These are phyloP conservation scores for Wickerhamiella australiensis DNA, from an alignment of 805 yeast genomes.

Conservation along the genomic window DNA sequence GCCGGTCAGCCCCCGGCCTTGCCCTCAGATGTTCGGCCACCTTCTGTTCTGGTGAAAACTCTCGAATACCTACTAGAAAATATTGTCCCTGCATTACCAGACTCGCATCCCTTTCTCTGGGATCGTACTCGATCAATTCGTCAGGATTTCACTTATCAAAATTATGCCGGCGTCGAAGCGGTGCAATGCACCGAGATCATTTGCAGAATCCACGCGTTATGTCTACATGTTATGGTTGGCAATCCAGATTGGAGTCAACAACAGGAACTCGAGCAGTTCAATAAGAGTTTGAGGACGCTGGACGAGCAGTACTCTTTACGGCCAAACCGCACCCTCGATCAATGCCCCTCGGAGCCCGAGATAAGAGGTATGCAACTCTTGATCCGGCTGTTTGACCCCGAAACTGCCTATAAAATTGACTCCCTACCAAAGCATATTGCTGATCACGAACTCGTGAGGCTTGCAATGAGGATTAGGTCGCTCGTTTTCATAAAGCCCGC, in stretches of 20 bases:
- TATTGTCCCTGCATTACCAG: conserved; percentile 57
- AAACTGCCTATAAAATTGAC: conserved; percentile 65
- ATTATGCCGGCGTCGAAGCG: conserved; percentile 86
- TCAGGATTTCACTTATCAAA: conserved; percentile 94
- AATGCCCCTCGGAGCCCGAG: conserved; percentile 73
- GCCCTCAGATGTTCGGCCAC: conserved; percentile 96
- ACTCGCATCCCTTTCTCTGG: conserved; percentile 86
- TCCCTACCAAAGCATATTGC: conserved; percentile 48
- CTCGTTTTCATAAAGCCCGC: conserved; percentile 47
- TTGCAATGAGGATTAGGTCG: conserved; percentile 60
- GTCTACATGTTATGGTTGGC: conserved; percentile 77
- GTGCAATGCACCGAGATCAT: conserved; percentile 85
- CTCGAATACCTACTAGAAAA: conserved; percentile 59
- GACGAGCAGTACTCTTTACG: conserved; percentile 62
- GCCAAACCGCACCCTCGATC: conserved; percentile 61
- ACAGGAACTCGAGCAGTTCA: conserved; percentile 90
- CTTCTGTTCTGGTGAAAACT: conserved; percentile 54
- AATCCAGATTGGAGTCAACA: conserved; percentile 70
- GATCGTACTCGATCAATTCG: conserved; percentile 93
- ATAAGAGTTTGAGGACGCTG: conserved; percentile 78
- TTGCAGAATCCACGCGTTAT: conserved; percentile 73
- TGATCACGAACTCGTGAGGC: conserved; percentile 45
- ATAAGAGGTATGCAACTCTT: conserved; percentile 78
- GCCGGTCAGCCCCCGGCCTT: conserved; percentile 97
- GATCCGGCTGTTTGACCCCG: conserved; percentile 73